Conservation (phyloP, 306 rosid species). For the Cajanus cajan region DNA sequence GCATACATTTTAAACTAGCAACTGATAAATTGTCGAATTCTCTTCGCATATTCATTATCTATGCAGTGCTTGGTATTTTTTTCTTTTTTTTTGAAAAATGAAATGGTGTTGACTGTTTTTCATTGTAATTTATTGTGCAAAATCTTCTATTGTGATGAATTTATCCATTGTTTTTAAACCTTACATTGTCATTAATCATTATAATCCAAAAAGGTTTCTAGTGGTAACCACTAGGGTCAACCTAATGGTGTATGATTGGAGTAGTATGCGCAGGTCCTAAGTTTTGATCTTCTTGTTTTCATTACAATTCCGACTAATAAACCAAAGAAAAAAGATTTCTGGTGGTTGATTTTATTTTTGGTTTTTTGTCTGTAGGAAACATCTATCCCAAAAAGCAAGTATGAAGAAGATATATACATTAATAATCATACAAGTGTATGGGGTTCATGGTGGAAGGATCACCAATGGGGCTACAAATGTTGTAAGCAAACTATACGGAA, state of each 20-base stretch:
- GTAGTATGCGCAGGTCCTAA: too few species aligned
- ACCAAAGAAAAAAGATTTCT: too few species aligned
- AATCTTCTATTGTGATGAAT: not conserved
- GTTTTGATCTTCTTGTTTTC: too few species aligned
- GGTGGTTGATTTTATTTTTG: not conserved
- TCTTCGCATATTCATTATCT: not conserved
- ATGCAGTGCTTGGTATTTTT: not conserved
- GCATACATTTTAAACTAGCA: not conserved
- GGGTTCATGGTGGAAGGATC: constrained; percentile 81
- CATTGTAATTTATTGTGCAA: not conserved
- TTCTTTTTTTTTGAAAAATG: not conserved
- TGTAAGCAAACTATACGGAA: constrained; percentile 55
- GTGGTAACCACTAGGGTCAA: too few species aligned
- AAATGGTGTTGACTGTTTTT: not conserved
- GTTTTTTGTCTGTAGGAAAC: constrained; percentile 42
- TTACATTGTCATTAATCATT: not conserved
- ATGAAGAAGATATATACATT: constrained; percentile 53
- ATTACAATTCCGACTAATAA: too few species aligned
- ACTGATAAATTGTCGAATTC: not conserved
- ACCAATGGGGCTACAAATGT: constrained; percentile 75
- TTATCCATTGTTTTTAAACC: not conserved
- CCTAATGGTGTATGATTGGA: too few species aligned
- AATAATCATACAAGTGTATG: constrained; percentile 60
- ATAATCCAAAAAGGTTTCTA: not conserved
- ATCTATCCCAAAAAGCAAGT: constrained; percentile 51